These are phyloP conservation scores for Aspergillus bridgeri DNA, from an alignment of 495 filamentous ascomycete species.

Conservation along the genomic window DNA sequence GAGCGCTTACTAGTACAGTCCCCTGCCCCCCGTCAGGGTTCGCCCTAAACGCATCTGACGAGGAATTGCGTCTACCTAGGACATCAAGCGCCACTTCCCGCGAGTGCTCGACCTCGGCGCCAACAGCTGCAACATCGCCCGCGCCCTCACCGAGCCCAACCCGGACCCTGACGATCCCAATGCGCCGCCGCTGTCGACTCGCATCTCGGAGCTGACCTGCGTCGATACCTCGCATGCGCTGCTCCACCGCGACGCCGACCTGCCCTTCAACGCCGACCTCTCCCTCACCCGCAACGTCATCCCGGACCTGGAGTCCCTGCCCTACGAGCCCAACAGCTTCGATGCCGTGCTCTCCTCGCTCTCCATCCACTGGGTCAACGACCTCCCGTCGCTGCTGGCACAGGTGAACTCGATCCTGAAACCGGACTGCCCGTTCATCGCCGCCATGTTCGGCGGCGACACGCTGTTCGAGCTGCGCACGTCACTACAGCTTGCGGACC, in stretches of 20 bases:
- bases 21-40: not conserved
- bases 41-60: not conserved
- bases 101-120: constrained; percentile 90
- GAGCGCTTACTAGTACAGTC: constrained; percentile 74
- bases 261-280: constrained; percentile 72
- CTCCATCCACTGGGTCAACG: constrained; percentile 96
- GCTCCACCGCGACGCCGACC: constrained; percentile 75
- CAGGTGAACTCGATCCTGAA: constrained; percentile 82
- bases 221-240: constrained; percentile 75
- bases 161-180: constrained; percentile 53
- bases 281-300: constrained; percentile 69
- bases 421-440: constrained; percentile 89
- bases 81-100: constrained; percentile 85
- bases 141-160: constrained; percentile 65
- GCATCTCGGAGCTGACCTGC: constrained; percentile 68
- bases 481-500: constrained; percentile 87
- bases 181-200: constrained; percentile 61
- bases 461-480: constrained; percentile 92
- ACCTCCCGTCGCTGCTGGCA: constrained; percentile 76
- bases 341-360: constrained; percentile 85
- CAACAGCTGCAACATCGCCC: constrained; percentile 92
- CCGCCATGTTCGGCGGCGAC: constrained; percentile 94
- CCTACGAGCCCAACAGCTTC: constrained; percentile 74
- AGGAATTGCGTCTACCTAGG: constrained; percentile 46
- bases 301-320: constrained; percentile 63